Evolutionary conservation across 768 basidiomycete species (phyloP).

Genomic region (Cystofilobasidium capitatum): DNA sequence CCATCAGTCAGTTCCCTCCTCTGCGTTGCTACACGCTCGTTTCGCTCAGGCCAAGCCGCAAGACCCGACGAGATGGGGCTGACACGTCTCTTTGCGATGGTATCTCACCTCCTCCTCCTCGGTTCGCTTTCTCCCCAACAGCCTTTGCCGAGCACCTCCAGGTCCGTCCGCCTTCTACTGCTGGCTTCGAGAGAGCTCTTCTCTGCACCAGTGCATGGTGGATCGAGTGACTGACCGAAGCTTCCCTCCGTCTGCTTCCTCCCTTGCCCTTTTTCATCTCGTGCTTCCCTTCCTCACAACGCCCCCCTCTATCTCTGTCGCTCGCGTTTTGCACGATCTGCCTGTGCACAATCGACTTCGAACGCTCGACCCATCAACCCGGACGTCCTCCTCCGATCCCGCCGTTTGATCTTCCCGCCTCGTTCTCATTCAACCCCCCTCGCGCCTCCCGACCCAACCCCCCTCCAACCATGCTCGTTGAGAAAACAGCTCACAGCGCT

Average conservation of each 20-base stretch:
- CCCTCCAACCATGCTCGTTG: too few species aligned
- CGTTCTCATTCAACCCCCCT: neutral
- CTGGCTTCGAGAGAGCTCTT: neutral
- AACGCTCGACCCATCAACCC: neutral
- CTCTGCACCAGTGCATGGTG: too few species aligned
- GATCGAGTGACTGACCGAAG: too few species aligned
- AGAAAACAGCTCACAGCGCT: slow-evolving; percentile 90
- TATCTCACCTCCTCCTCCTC: neutral
- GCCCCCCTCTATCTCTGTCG: neutral
- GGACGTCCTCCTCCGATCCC: neutral
- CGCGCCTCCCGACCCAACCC: slow-evolving; percentile 57
- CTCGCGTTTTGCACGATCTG: neutral
- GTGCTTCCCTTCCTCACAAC: too few species aligned
- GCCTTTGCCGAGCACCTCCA: slow-evolving; percentile 43
- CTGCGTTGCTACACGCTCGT: neutral
- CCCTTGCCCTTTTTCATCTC: too few species aligned
- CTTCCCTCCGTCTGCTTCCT: too few species aligned
- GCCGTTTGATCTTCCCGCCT: neutral
- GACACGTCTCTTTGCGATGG: too few species aligned
- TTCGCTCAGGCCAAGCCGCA: neutral
- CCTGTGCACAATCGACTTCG: neutral
- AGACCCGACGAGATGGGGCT: neutral
- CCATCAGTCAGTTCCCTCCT: slow-evolving; percentile 1
- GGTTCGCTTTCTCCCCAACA: neutral
- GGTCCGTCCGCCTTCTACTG: slow-evolving; percentile 32